Evolutionary conservation across 768 basidiomycete species (phyloP).

Genomic region (Boletellus ananiceps): DNA sequence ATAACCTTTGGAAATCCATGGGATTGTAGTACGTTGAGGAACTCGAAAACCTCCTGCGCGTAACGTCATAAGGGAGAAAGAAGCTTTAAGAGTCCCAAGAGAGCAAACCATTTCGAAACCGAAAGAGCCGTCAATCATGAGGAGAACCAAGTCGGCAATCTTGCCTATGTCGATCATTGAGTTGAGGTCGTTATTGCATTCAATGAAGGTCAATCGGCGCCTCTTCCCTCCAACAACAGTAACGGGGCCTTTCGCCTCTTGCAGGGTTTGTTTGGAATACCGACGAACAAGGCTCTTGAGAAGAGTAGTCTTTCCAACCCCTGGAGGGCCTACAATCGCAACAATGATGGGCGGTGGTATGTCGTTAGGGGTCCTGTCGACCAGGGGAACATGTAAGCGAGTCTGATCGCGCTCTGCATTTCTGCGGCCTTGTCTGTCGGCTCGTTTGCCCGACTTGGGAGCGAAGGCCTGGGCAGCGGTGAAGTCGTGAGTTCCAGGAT

Average conservation of each 20-base stretch:
- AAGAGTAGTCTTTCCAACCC: slow-evolving; percentile 94
- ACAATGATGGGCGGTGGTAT: slow-evolving; percentile 91
- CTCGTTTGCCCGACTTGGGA: slow-evolving; percentile 82
- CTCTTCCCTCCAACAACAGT: slow-evolving; percentile 94
- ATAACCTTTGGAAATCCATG: slow-evolving; percentile 99
- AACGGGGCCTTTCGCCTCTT: slow-evolving; percentile 87
- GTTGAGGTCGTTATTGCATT: slow-evolving; percentile 96
- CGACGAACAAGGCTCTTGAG: slow-evolving; percentile 87
- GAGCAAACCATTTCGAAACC: slow-evolving; percentile 95
- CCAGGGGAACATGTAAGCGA: slow-evolving; percentile 90
- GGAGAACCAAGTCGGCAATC: slow-evolving; percentile 90
- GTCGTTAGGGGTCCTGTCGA: slow-evolving; percentile 89
- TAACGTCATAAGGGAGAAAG: background rate
- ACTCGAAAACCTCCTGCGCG: slow-evolving; percentile 93
- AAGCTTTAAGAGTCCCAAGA: background rate
- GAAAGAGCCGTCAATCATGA: slow-evolving; percentile 97
- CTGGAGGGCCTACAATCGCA: slow-evolving; percentile 93
- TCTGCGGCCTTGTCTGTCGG: slow-evolving; percentile 83
- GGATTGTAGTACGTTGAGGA: slow-evolving; percentile 92
- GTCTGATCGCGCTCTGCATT: slow-evolving; percentile 94
- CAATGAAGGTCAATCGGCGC: slow-evolving; percentile 89
- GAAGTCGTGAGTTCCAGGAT: background rate
- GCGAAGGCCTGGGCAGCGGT: slow-evolving; percentile 66
- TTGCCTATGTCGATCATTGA: slow-evolving; percentile 99
- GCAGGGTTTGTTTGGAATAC: slow-evolving; percentile 90